These are phyloP conservation scores for Wickerhamomyces ciferrii DNA, from an alignment of 805 yeast genomes.

Conservation along the genomic window DNA sequence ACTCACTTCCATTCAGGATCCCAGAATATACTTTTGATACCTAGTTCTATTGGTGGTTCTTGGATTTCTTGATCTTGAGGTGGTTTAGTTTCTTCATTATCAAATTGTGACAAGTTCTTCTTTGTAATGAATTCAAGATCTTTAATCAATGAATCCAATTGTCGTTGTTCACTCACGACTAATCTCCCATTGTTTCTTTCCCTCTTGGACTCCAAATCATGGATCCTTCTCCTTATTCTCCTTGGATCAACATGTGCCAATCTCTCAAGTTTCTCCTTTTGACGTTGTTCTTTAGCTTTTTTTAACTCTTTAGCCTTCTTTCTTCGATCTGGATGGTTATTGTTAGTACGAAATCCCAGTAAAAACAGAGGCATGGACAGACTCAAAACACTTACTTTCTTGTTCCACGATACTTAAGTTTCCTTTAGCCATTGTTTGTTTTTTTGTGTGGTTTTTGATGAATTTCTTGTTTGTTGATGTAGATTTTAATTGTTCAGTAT, in stretches of 20 bases:
- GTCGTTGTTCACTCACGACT: slow-evolving; percentile 27
- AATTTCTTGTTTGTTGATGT: not conserved
- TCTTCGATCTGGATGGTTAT: slow-evolving; percentile 14
- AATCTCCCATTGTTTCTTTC: slow-evolving; percentile 30
- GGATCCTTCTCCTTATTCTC: slow-evolving; percentile 13
- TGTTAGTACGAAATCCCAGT: not conserved
- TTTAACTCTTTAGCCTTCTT: slow-evolving; percentile 22
- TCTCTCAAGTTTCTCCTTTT: slow-evolving; percentile 17
- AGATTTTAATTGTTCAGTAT: too few relatives aligned
- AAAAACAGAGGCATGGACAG: too few relatives aligned
- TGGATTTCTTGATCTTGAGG: slow-evolving; percentile 1
- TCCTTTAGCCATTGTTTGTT: slow-evolving; percentile 7
- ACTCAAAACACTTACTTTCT: slow-evolving; percentile 13
- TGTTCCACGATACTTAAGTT: slow-evolving; percentile 7
- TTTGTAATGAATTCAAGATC: slow-evolving; percentile 36
- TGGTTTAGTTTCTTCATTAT: slow-evolving; percentile 1
- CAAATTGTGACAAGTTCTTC: slow-evolving; percentile 5
- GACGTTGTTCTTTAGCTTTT: slow-evolving; percentile 18
- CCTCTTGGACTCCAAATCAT: slow-evolving; percentile 21
- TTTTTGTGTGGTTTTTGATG: not conserved
- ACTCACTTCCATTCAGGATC: slow-evolving; percentile 55
- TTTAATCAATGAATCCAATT: slow-evolving; percentile 26
- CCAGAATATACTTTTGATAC: slow-evolving; percentile 48
- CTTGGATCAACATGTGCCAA: slow-evolving; percentile 20
- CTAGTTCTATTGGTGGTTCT: slow-evolving; percentile 28